Evolutionary conservation across 352 stramenopile genomes (phyloP).

Genomic region (Pythium dissotocum): DNA sequence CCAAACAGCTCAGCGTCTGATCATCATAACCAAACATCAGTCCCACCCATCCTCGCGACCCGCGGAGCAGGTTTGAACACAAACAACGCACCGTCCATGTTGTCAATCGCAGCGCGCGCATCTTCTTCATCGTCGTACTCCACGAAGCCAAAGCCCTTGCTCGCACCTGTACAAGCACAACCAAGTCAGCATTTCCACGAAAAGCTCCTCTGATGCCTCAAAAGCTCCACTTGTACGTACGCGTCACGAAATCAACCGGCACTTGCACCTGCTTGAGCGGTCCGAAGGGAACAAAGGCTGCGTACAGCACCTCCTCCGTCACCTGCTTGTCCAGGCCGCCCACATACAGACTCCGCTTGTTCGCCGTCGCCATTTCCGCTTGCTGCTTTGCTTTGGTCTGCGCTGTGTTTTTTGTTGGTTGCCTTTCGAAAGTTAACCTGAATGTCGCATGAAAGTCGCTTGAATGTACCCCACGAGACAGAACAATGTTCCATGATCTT

Average conservation of each 20-base stretch:
- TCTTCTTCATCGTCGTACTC: conserved; percentile 91
- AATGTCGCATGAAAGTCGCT: conserved; percentile 28
- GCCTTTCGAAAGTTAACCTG: conserved; percentile 10
- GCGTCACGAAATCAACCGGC: conserved; percentile 61
- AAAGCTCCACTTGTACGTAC: conserved; percentile 38
- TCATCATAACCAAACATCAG: not conserved
- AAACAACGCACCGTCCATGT: conserved; percentile 88
- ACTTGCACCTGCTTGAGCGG: conserved; percentile 82
- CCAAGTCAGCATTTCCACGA: not conserved
- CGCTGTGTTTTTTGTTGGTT: conserved; percentile 1
- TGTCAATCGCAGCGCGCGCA: conserved; percentile 92
- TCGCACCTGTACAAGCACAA: conserved; percentile 41
- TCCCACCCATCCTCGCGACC: not conserved
- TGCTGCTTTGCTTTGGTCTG: not conserved
- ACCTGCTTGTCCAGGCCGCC: conserved; percentile 89
- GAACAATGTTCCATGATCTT: conserved; percentile 8
- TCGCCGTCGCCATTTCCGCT: conserved; percentile 28
- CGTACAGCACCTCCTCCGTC: conserved; percentile 86
- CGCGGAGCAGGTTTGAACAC: no score
- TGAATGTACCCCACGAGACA: conserved; percentile 26
- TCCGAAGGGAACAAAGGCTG: conserved; percentile 83
- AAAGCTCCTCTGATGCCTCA: not conserved
- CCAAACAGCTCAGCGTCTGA: conserved; percentile 92
- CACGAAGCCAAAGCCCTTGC: conserved; percentile 94
- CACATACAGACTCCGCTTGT: conserved; percentile 88